These are phyloP conservation scores for Pelargonium nanum DNA, from an alignment of 345 rosid genomes.

Conservation along the genomic window DNA sequence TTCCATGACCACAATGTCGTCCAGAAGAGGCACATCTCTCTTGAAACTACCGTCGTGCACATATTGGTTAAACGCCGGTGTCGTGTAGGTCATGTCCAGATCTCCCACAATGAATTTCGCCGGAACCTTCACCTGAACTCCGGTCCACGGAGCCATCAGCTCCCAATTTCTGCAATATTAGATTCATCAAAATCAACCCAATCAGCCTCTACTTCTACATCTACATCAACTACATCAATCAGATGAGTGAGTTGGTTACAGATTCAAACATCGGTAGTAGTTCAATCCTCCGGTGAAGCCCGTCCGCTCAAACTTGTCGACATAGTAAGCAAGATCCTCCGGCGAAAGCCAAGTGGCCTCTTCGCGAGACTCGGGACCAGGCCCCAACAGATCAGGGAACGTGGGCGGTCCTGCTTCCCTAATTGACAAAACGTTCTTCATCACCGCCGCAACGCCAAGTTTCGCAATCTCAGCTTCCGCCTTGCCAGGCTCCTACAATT, in stretches of 20 bases:
- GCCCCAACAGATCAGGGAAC: constrained; percentile 27
- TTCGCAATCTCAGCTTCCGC: constrained; percentile 45
- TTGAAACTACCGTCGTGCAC: constrained; percentile 22
- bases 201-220: too few species aligned
- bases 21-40: constrained; percentile 14
- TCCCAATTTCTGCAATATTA: not conserved
- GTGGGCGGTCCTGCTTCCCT: constrained; percentile 37
- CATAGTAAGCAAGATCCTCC: constrained; percentile 45
- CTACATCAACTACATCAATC: too few species aligned
- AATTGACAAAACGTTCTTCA: constrained; percentile 29
- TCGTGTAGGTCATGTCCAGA: constrained; percentile 22
- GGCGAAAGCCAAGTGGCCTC: constrained; percentile 63
- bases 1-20: constrained; percentile 27
- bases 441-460: constrained; percentile 25
- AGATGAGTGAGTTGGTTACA: too few species aligned
- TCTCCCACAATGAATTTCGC: constrained; percentile 15
- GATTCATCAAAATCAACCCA: too few species aligned
- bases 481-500: constrained; percentile 41
- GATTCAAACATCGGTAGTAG: constrained; percentile 68
- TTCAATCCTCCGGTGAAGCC: constrained; percentile 71
- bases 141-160: constrained; percentile 7
- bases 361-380: constrained; percentile 8
- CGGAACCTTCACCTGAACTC: constrained; percentile 2
- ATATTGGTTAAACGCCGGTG: constrained; percentile 13
- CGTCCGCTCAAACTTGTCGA: constrained; percentile 27